Evolutionary conservation across 2,329 filamentous ascomycete species (phyloP), one percentile per base, ranked within the genome.

Genomic region (Clonostachys chloroleuca): DNA sequence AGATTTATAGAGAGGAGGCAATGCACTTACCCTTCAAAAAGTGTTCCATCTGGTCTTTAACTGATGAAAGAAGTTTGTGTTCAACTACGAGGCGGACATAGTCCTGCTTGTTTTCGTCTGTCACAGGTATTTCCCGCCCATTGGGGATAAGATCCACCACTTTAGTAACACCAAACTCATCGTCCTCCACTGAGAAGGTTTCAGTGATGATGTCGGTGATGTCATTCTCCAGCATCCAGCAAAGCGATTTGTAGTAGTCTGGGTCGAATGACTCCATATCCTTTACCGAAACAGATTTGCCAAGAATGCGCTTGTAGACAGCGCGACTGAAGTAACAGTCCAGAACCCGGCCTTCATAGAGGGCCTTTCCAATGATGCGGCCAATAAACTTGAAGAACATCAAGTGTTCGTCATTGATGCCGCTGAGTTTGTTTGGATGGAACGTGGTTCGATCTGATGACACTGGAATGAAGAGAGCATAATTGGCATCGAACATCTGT

Each of bases 301-400:
- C 89, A 30, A 99, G 81, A 54, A 99, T 96, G 56, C 90, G 87
- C 74, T 97, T 97, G 78, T 99, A 99, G 45, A 99, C 92, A 13
- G 95, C 95, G 62, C 94, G 86, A 70, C 92, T 97, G 74, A 99
- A 99, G 77, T 97, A 95, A 68, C 94, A 99, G 67, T 99, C 94
- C 33, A 99, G 83, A 35, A 99, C 84, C 48, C 94, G 88, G 42
- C 90, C 89, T 72, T 99, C 95, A 66, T 97, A 99, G 43, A 99
- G 78, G 36, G 94, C 94, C 70, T 99, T 99, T 59, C 94, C 95
- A 57, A 99, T 99, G 68, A 99, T 91, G 44, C 94, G 89, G 40
- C 94, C 94, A 59, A 99, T 96, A 70, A 99, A 99, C 65, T 97
- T 97, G 82, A 99, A 99, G 80, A 96, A 99, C 75, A 90, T 84